phyloP scores from a whole-genome alignment of 345 rosid species.

The Anastatica hierochuntica region DNA sequence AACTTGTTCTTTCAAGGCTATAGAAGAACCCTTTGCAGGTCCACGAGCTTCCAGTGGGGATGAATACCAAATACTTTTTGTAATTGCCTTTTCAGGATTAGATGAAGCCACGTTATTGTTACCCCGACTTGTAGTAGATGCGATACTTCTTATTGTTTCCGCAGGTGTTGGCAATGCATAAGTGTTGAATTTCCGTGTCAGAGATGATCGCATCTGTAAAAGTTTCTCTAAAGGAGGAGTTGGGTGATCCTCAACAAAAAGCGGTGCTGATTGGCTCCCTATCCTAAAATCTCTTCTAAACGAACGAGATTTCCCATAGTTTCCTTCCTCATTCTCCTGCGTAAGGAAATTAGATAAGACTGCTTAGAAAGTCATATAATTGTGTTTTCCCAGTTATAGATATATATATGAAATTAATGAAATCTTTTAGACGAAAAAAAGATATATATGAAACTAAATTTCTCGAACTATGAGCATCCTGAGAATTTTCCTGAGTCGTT shows the following conservation, averaged over 20 bases:
- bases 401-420: too few species aligned
- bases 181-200: conserved; percentile 55
- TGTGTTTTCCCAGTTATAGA: too few species aligned
- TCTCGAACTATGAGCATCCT: conserved; percentile 8
- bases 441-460: neutral
- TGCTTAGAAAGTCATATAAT: conserved; percentile 4
- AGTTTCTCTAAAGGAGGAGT: conserved; percentile 39
- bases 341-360: neutral
- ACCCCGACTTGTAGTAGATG: conserved; percentile 26
- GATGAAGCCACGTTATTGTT: conserved; percentile 22
- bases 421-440: neutral
- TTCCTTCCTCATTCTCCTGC: conserved; percentile 44
- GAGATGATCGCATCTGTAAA: conserved; percentile 40
- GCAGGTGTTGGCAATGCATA: conserved; percentile 82
- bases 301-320: conserved; percentile 33
- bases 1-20: conserved; percentile 21
- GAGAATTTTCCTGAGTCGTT: neutral
- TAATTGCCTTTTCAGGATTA: conserved; percentile 28
- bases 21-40: conserved; percentile 34
- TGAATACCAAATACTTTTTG: conserved; percentile 53
- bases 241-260: conserved; percentile 41
- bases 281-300: conserved; percentile 29
- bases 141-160: conserved; percentile 43
- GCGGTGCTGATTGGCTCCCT: conserved; percentile 75
- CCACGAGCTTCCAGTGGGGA: conserved; percentile 51